A percentile compares a stretch with the other conserved stretches of the same genome.
These are phyloP conservation scores for Phytophthora pluvialis DNA, from an alignment of 352 stramenopile species.

Conservation along the genomic window DNA sequence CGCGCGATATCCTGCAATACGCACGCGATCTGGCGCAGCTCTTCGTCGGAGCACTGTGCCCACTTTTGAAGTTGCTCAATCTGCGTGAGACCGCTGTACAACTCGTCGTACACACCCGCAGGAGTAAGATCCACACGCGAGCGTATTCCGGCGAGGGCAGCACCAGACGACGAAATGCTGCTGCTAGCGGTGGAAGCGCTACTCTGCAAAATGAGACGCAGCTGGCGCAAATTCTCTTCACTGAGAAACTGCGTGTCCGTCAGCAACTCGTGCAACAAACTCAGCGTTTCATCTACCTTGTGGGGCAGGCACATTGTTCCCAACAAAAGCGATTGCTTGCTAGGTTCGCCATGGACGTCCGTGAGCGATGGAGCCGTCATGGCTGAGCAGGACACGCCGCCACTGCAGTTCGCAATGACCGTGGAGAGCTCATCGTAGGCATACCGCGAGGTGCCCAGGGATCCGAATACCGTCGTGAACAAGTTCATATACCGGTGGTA, in stretches of 20 bases:
- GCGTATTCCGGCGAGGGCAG: conserved; percentile 62
- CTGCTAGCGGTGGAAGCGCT: conserved; percentile 69
- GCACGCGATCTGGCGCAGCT: conserved; percentile 58
- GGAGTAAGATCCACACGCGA: conserved; percentile 65
- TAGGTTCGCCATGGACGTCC: conserved; percentile 43
- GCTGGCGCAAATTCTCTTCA: conserved; percentile 73
- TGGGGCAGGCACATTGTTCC: conserved; percentile 76
- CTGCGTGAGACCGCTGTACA: conserved; percentile 76
- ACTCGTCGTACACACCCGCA: conserved; percentile 62
- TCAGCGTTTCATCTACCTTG: conserved; percentile 72
- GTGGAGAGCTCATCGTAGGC: conserved; percentile 75
- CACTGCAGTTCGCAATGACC: conserved; percentile 78
- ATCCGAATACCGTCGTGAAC: conserved; percentile 75
- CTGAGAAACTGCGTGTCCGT: conserved; percentile 79
- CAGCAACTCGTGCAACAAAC: conserved; percentile 63
- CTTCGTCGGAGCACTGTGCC: conserved; percentile 70
- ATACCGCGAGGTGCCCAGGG: conserved; percentile 73
- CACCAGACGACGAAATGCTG: conserved; percentile 73
- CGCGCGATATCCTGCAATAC: conserved; percentile 68
- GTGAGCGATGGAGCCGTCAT: conserved; percentile 63
- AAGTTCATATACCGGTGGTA: conserved; percentile 75
- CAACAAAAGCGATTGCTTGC: conserved; percentile 67
- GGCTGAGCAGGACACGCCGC: conserved; percentile 69
- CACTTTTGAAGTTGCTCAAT: conserved; percentile 80
- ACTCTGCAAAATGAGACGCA: conserved; percentile 80